Evolutionary conservation across 371 early-diverging fungal species (phyloP).

Genomic region (Actinomucor elegans): DNA sequence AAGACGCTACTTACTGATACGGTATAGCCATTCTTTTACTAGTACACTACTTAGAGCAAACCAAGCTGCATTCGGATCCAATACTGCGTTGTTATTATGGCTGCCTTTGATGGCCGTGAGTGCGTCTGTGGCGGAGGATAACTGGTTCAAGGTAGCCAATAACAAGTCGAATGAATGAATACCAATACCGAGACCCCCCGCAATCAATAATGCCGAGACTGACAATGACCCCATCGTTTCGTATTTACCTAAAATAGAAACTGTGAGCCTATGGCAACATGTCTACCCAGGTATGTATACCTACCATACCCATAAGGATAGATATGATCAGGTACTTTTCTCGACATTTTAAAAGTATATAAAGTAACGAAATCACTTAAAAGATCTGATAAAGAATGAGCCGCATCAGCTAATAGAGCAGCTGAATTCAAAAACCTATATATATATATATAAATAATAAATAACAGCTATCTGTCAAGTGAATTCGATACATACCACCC

Average conservation of each 20-base stretch:
- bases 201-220: conserved; percentile 59
- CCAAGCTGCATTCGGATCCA: conserved; percentile 69
- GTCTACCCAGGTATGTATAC: no score
- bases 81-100: conserved; percentile 7
- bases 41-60: conserved; percentile 61
- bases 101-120: conserved; percentile 23
- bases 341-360: conserved; percentile 64
- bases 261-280: no score
- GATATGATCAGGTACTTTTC: conserved; percentile 51
- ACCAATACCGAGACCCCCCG: conserved; percentile 62
- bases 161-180: conserved; percentile 59
- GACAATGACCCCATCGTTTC: conserved; percentile 67
- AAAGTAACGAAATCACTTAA: conserved; percentile 66
- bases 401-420: conserved; percentile 65
- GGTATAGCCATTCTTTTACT: conserved; percentile 63
- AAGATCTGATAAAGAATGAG: conserved; percentile 61
- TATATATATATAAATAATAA: background rate
- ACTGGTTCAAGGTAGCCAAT: conserved; percentile 19
- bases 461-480: background rate
- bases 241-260: conserved; percentile 42
- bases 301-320: conserved; percentile 68
- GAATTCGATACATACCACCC: conserved; percentile 40
- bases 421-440: conserved; percentile 61
- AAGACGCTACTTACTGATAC: conserved; percentile 41
- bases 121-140: conserved; percentile 1